phyloP scores from a whole-genome alignment of 2,329 filamentous ascomycete genomes.

The Colletotrichum noveboracense region DNA sequence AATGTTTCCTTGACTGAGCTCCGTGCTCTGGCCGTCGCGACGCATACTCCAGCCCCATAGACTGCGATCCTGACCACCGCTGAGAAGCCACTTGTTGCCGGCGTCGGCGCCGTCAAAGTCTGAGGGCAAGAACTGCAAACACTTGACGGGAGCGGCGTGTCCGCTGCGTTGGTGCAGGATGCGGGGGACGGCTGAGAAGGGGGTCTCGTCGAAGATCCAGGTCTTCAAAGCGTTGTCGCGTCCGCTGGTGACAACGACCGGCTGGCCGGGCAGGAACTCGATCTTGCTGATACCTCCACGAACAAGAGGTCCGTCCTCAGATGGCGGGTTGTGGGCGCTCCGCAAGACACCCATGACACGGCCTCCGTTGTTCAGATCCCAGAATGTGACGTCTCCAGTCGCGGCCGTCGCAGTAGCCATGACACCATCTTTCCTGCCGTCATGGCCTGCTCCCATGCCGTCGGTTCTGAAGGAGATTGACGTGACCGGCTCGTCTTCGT shows the following conservation, averaged over 20 bases:
- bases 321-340: conserved; percentile 84
- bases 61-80: conserved; percentile 86
- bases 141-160: conserved; percentile 85
- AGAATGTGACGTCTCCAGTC: conserved; percentile 90
- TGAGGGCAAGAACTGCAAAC: conserved; percentile 83
- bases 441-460: conserved; percentile 83
- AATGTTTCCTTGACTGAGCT: conserved; percentile 89
- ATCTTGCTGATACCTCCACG: conserved; percentile 83
- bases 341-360: conserved; percentile 86
- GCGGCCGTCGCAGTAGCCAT: conserved; percentile 87
- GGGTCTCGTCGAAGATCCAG: conserved; percentile 94
- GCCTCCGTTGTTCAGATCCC: conserved; percentile 92
- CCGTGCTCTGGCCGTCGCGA: conserved; percentile 90
- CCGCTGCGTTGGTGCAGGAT: conserved; percentile 86
- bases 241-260: conserved; percentile 88
- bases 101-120: conserved; percentile 89
- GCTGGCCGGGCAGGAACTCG: conserved; percentile 88
- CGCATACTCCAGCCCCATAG: conserved; percentile 97
- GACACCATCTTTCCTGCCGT: conserved; percentile 84
- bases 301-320: conserved; percentile 56
- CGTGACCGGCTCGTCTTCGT: conserved; percentile 70
- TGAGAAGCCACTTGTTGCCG: conserved; percentile 92
- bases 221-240: conserved; percentile 93
- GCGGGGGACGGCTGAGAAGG: conserved; percentile 85
- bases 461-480: conserved; percentile 92